These are phyloP conservation scores for Neurospora sp. DNA, from an alignment of 495 filamentous ascomycete species.

Conservation along the genomic window DNA sequence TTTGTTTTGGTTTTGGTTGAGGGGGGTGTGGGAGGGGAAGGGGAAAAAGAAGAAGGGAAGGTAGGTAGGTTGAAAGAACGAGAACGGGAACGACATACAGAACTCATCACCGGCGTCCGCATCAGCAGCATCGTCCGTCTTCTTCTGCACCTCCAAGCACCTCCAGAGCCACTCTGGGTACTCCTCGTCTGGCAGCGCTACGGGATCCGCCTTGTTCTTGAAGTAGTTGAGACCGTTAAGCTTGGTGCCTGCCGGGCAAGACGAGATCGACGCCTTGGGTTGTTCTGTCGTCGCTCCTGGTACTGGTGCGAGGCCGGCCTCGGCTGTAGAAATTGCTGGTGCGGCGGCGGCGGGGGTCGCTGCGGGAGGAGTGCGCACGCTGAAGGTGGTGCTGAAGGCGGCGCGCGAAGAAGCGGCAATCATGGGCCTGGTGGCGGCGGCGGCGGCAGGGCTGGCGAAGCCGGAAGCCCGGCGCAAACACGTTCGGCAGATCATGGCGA, in stretches of 20 bases:
- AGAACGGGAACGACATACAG: too few relatives aligned
- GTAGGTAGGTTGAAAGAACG: neutral
- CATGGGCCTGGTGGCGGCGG: conserved; percentile 11
- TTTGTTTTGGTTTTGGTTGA: neutral
- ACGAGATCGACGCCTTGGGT: conserved; percentile 19
- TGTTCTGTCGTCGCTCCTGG: conserved; percentile 4
- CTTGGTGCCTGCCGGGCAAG: conserved; percentile 57
- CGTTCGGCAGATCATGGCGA: conserved; percentile 37
- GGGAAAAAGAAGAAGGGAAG: neutral
- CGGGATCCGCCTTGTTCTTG: conserved; percentile 56
- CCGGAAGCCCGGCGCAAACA: conserved; percentile 32
- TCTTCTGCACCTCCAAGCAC: conserved; percentile 51
- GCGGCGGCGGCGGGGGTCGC: conserved; percentile 12
- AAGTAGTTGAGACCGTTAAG: conserved; percentile 80
- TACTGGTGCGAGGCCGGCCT: conserved; percentile 1
- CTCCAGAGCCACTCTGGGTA: conserved; percentile 92
- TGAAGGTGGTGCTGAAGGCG: conserved; percentile 23
- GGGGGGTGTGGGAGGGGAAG: neutral
- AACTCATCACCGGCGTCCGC: conserved; percentile 52
- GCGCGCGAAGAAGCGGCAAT: neutral
- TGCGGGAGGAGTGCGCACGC: conserved; percentile 16
- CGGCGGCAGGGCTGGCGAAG: neutral
- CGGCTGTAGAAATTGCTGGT: neutral
- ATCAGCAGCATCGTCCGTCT: conserved; percentile 23
- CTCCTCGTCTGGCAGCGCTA: conserved; percentile 71